Conservation (phyloP, 2,329 filamentous ascomycete genomes). For the Rhexocercosporidium sp. region DNA sequence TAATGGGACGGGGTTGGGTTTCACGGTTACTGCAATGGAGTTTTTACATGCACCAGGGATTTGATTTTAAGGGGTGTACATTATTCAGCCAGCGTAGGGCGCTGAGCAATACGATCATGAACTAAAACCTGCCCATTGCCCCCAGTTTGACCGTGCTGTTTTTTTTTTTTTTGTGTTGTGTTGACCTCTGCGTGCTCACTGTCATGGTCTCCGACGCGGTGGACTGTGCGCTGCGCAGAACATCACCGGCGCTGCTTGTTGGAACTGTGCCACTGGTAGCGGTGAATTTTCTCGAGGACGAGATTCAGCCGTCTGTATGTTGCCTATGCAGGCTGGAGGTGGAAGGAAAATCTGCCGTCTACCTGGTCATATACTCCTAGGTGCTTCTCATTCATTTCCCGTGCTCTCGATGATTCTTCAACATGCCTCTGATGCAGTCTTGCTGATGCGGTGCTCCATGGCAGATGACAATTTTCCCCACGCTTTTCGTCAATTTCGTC, state of each 20-base stretch:
- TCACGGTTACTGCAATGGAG: constrained; percentile 36
- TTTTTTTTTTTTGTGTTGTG: background rate
- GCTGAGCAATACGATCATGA: constrained; percentile 37
- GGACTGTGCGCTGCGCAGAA: background rate
- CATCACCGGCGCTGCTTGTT: background rate
- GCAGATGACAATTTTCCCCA: background rate
- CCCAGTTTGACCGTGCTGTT: background rate
- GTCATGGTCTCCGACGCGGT: background rate
- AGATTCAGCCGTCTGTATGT: too few species aligned
- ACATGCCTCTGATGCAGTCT: background rate
- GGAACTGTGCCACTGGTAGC: too few species aligned
- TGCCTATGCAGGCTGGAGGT: too few species aligned
- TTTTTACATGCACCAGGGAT: constrained; percentile 25
- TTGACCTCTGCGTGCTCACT: background rate
- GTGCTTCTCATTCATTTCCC: too few species aligned
- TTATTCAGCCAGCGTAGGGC: constrained; percentile 37
- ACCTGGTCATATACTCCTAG: too few species aligned
- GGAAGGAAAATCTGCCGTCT: too few species aligned
- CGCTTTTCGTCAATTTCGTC: background rate
- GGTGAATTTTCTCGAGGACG: background rate
- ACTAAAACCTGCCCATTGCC: constrained; percentile 27
- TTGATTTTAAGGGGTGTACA: constrained; percentile 21
- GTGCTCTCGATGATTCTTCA: too few species aligned
- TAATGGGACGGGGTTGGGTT: constrained; percentile 34
- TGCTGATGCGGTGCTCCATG: background rate